These are phyloP conservation scores for Amanita muscaria DNA, from an alignment of 768 basidiomycete species.

Conservation along the genomic window DNA sequence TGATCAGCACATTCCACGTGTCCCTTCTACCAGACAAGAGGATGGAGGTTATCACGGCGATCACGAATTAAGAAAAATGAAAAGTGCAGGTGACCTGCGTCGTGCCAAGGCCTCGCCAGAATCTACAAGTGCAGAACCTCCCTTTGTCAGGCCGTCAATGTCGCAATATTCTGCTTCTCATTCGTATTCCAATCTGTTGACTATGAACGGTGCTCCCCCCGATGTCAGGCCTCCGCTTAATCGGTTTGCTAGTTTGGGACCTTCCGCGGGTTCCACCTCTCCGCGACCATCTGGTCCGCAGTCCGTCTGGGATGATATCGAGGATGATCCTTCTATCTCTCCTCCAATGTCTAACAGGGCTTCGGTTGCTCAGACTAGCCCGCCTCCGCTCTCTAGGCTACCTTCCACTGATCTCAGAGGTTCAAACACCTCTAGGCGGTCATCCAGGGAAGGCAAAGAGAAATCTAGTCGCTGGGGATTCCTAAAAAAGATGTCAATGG, in stretches of 20 bases:
- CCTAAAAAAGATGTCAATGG: slow-evolving; percentile 98
- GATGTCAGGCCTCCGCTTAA: slow-evolving; percentile 32
- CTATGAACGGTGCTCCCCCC: slow-evolving; percentile 25
- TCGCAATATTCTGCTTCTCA: slow-evolving; percentile 51
- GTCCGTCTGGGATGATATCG: slow-evolving; percentile 44
- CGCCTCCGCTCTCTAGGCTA: slow-evolving; percentile 11
- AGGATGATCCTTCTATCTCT: slow-evolving; percentile 10
- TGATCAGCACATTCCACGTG: slow-evolving; percentile 16
- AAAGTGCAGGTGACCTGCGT: slow-evolving; percentile 77
- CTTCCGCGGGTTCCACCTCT: slow-evolving; percentile 33
- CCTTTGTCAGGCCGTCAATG: slow-evolving; percentile 29
- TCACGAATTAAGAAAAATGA: slow-evolving; percentile 72
- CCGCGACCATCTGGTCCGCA: slow-evolving; percentile 33
- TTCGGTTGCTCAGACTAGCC: slow-evolving; percentile 12
- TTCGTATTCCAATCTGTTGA: slow-evolving; percentile 61
- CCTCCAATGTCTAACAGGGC: slow-evolving; percentile 11
- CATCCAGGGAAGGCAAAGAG: slow-evolving; percentile 37
- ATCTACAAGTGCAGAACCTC: slow-evolving; percentile 20
- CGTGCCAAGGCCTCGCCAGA: slow-evolving; percentile 29
- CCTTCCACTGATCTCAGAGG: slow-evolving; percentile 12
- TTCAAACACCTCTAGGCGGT: slow-evolving; percentile 16
- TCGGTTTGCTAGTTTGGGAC: slow-evolving; percentile 65
- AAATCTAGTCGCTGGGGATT: slow-evolving; percentile 87
- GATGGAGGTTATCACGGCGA: slow-evolving; percentile 38
- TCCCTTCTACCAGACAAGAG: slow-evolving; percentile 20